phyloP scores from a whole-genome alignment of 2,329 filamentous ascomycete species.

The Corynespora cassiicola region DNA sequence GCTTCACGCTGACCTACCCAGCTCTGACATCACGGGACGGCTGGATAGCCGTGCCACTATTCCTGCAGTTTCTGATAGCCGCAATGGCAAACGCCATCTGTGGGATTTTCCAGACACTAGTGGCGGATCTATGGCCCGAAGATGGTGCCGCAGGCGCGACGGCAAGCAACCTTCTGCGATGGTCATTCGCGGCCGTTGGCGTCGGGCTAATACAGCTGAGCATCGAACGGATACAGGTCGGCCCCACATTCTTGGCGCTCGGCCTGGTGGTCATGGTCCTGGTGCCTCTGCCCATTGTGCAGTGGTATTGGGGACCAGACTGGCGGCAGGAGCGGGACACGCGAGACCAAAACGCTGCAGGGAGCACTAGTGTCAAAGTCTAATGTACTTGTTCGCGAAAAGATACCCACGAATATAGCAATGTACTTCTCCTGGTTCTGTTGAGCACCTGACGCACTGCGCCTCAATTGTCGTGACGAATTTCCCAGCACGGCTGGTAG shows the following conservation, averaged over 20 bases:
- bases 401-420: too few relatives aligned
- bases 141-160: conserved; percentile 68
- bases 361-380: neutral
- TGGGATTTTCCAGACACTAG: conserved; percentile 66
- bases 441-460: too few relatives aligned
- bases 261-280: conserved; percentile 16
- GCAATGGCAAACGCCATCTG: conserved; percentile 43
- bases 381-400: too few relatives aligned
- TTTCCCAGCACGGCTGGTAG: too few relatives aligned
- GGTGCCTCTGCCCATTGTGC: conserved; percentile 15
- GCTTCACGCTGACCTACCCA: conserved; percentile 43
- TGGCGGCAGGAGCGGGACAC: conserved; percentile 14
- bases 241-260: conserved; percentile 53
- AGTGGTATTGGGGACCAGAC: conserved; percentile 18
- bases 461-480: too few relatives aligned
- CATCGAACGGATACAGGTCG: conserved; percentile 62
- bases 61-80: conserved; percentile 38
- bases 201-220: conserved; percentile 68
- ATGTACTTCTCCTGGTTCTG: too few relatives aligned
- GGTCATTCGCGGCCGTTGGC: conserved; percentile 64
- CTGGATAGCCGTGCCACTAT: conserved; percentile 15
- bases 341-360: neutral
- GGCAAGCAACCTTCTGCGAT: conserved; percentile 69
- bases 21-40: conserved; percentile 24
- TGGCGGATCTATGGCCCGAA: conserved; percentile 68